A percentile compares a stretch with the other conserved stretches of the same genome.
Conservation (phyloP, 768 basidiomycete species). For the Austroboletus eburneus region DNA sequence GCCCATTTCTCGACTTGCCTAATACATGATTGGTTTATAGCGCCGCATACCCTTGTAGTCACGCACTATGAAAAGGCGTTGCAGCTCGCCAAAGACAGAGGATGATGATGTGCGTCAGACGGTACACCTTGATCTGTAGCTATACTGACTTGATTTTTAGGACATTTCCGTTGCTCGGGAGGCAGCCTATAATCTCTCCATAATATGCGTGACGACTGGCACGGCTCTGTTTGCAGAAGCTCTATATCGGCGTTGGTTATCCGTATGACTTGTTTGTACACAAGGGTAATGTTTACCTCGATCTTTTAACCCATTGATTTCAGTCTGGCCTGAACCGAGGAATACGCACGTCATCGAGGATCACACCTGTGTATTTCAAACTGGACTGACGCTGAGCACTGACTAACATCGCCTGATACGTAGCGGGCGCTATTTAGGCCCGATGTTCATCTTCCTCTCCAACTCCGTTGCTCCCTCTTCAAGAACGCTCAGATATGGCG, state of each 20-base stretch:
- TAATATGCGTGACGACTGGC: conserved; percentile 78
- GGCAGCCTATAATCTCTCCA: conserved; percentile 83
- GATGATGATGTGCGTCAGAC: conserved; percentile 30
- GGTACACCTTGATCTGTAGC: background rate
- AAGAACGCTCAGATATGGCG: conserved; percentile 5
- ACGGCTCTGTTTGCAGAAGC: conserved; percentile 65
- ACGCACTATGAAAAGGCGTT: conserved; percentile 81
- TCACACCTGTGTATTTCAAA: background rate
- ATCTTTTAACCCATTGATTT: too few species aligned
- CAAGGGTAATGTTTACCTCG: background rate
- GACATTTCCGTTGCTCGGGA: conserved; percentile 59
- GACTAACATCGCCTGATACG: background rate
- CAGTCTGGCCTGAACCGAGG: background rate
- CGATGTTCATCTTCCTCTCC: background rate
- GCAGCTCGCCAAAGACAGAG: conserved; percentile 47
- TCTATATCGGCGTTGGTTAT: conserved; percentile 79
- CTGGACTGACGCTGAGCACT: background rate
- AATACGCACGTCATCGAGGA: conserved; percentile 2
- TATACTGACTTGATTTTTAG: conserved; percentile 22
- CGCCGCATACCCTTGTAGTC: conserved; percentile 75
- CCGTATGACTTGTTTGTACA: conserved; percentile 41
- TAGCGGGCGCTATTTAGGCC: background rate
- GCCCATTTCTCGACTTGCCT: background rate
- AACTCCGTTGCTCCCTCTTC: too few species aligned
- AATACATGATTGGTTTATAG: conserved; percentile 35